Conservation (phyloP, 768 basidiomycete species). For the Amanita rubescens region DNA sequence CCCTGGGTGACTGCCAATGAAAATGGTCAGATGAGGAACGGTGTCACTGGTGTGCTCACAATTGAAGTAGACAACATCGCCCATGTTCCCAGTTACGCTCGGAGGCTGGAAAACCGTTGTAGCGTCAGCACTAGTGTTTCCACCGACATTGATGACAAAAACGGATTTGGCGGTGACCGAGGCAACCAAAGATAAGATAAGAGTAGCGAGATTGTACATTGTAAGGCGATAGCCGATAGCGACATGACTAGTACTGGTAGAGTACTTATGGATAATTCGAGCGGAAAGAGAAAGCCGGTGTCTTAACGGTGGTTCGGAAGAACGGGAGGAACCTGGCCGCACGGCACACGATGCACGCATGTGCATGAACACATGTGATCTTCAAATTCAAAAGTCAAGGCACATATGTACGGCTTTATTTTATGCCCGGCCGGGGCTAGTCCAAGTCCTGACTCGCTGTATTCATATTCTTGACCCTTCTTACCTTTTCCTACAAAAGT, state of each 20-base stretch:
- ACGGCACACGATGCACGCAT: too few species aligned
- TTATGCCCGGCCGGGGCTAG: too few species aligned
- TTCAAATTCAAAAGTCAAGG: too few species aligned
- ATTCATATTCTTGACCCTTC: too few species aligned
- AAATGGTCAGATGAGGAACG: not conserved
- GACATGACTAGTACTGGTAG: not conserved
- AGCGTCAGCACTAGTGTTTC: constrained; percentile 36
- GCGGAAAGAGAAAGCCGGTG: not conserved
- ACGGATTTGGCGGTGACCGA: constrained; percentile 30
- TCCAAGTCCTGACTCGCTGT: not conserved
- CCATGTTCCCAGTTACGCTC: constrained; percentile 32
- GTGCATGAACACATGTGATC: too few species aligned
- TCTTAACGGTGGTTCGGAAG: not conserved
- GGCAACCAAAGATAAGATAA: constrained; percentile 13
- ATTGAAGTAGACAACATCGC: constrained; percentile 50
- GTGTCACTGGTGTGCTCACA: constrained; percentile 26
- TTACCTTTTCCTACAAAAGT: too few species aligned
- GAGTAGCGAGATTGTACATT: not conserved
- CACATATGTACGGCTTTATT: not conserved
- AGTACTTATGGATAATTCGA: not conserved
- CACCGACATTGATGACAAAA: constrained; percentile 39
- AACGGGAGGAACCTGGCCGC: too few species aligned
- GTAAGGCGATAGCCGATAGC: too few species aligned
- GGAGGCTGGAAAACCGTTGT: constrained; percentile 40
- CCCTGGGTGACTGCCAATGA: constrained; percentile 37